Evolutionary conservation across 2,329 filamentous ascomycete genomes (phyloP).

Genomic region (Sclerotinia minor): DNA sequence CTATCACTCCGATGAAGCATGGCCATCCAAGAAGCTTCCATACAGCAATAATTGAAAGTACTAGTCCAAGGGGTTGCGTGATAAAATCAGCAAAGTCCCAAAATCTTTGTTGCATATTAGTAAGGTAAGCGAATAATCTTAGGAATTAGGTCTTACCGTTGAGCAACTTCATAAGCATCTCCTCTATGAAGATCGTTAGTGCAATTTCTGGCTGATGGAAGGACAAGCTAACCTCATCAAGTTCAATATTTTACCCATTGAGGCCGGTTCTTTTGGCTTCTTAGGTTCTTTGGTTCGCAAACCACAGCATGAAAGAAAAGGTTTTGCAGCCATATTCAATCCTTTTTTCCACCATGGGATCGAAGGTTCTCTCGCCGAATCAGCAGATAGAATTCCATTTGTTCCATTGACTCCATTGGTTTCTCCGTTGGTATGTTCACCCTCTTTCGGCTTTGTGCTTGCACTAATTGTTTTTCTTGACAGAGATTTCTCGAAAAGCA

Average conservation of each 20-base stretch:
- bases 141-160: constrained; percentile 44
- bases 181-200: constrained; percentile 32
- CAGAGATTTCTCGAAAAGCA: constrained; percentile 70
- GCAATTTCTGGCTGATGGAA: no score
- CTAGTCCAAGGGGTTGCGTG: constrained; percentile 72
- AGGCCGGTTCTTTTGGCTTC: constrained; percentile 60
- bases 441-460: constrained; percentile 34
- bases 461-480: constrained; percentile 40
- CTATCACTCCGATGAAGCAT: constrained; percentile 70
- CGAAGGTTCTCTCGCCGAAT: constrained; percentile 21
- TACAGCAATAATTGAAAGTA: constrained; percentile 71
- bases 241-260: constrained; percentile 89
- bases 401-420: constrained; percentile 26
- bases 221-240: constrained; percentile 63
- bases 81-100: constrained; percentile 83
- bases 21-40: constrained; percentile 80
- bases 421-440: constrained; percentile 25
- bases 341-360: constrained; percentile 27
- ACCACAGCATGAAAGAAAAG: constrained; percentile 36
- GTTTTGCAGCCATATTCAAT: constrained; percentile 30
- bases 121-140: background rate
- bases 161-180: constrained; percentile 79
- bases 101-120: constrained; percentile 51
- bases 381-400: constrained; percentile 26
- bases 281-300: constrained; percentile 36